Evolutionary conservation across 2,329 filamentous ascomycete genomes (phyloP).

Genomic region (Shiraia sp.): DNA sequence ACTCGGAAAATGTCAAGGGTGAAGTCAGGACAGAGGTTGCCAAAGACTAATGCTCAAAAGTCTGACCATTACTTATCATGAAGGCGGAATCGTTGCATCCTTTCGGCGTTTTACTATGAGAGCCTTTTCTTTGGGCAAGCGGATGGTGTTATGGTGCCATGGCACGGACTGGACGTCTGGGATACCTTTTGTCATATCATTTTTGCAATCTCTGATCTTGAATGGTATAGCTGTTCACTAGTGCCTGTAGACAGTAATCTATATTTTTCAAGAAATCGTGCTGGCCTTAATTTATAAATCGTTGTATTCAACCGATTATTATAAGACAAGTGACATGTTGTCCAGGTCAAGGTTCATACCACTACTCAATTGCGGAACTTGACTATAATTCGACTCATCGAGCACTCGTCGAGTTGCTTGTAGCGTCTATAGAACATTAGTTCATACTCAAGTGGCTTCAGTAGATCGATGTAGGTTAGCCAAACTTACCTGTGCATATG

Average conservation of each 20-base stretch:
- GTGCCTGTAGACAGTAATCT: background rate
- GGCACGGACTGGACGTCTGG: conserved; percentile 10
- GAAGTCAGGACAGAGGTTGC: conserved; percentile 34
- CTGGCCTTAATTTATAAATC: too few relatives aligned
- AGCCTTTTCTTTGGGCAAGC: conserved; percentile 7
- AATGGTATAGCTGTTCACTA: background rate
- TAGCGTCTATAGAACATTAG: conserved; percentile 29
- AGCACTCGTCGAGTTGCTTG: conserved; percentile 46
- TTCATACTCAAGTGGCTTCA: background rate
- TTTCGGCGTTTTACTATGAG: conserved; percentile 12
- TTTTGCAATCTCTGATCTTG: background rate
- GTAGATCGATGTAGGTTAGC: background rate
- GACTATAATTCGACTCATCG: conserved; percentile 46
- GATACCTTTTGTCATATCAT: conserved; percentile 18
- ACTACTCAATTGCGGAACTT: conserved; percentile 51
- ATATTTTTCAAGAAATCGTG: too few relatives aligned
- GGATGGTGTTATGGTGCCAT: conserved; percentile 21
- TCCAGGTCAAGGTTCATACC: conserved; percentile 50
- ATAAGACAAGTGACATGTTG: conserved; percentile 32
- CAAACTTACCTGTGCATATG: conserved; percentile 46
- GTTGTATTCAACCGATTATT: background rate
- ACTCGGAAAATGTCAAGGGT: conserved; percentile 36
- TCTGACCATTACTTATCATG: background rate
- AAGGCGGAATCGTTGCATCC: conserved; percentile 4
- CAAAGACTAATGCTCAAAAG: conserved; percentile 20